Evolutionary conservation across 768 basidiomycete genomes (phyloP).

Genomic region (Trametes sanguinea): DNA sequence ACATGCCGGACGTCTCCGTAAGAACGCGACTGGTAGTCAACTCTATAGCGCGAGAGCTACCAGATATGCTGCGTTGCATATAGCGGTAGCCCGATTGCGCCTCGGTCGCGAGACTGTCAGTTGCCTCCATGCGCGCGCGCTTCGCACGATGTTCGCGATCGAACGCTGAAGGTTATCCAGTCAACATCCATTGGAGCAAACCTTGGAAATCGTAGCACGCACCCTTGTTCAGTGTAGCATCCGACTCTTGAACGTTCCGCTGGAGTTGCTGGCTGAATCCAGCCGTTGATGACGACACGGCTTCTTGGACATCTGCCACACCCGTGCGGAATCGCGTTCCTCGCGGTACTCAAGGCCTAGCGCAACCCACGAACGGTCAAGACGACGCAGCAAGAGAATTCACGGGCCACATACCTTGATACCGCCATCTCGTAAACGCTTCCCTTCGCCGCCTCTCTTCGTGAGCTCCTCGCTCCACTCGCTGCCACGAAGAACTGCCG

Average conservation of each 20-base stretch:
- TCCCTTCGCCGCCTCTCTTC: constrained; percentile 50
- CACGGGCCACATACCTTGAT: constrained; percentile 48
- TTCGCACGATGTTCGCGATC: constrained; percentile 65
- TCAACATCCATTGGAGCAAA: background rate
- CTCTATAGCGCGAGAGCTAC: constrained; percentile 52
- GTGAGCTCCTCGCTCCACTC: constrained; percentile 45
- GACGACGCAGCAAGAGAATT: constrained; percentile 1
- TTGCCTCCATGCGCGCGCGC: constrained; percentile 65
- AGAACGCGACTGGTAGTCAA: constrained; percentile 43
- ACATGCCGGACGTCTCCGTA: constrained; percentile 51
- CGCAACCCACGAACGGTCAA: background rate
- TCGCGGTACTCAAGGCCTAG: constrained; percentile 46
- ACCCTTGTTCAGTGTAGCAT: constrained; percentile 48
- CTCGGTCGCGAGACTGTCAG: constrained; percentile 48
- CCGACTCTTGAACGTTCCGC: constrained; percentile 47
- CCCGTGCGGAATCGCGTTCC: constrained; percentile 44
- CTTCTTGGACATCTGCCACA: constrained; percentile 46
- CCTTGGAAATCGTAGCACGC: constrained; percentile 21
- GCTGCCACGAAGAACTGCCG: constrained; percentile 43
- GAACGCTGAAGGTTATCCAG: constrained; percentile 46
- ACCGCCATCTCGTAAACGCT: constrained; percentile 57
- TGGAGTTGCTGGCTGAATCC: constrained; percentile 56
- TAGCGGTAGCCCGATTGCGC: constrained; percentile 53
- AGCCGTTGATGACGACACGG: constrained; percentile 48
- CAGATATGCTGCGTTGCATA: constrained; percentile 51